A percentile compares a stretch with the other conserved stretches of the same genome.
phyloP scores from a whole-genome alignment of 2,329 filamentous ascomycete species.

The Paraphaeosphaeria sporulosa region DNA sequence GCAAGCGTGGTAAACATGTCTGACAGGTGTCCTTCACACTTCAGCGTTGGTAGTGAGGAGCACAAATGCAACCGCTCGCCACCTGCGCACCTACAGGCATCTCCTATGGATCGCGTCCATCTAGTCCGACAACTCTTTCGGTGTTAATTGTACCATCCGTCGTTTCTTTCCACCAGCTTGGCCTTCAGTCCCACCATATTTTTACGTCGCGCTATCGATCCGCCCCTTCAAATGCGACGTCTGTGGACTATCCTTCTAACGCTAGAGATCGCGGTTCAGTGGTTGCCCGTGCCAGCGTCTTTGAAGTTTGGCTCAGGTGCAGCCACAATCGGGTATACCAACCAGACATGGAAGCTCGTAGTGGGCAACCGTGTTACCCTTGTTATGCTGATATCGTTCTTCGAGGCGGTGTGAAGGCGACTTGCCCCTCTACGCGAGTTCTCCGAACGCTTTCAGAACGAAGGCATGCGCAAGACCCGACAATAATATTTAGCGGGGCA shows the following conservation, averaged over 20 bases:
- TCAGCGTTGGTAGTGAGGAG: not conserved
- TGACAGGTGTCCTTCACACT: not conserved
- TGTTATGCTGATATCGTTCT: not conserved
- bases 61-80: not conserved
- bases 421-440: not conserved
- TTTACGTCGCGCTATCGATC: not conserved
- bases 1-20: not conserved
- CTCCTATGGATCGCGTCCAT: not conserved
- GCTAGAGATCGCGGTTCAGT: conserved; percentile 15
- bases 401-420: conserved; percentile 15
- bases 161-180: not conserved
- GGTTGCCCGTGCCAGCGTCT: not conserved
- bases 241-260: not conserved
- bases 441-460: not conserved
- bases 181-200: not conserved
- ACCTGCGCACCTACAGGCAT: not conserved
- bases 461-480: not conserved
- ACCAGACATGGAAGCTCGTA: conserved; percentile 10
- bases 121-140: not conserved
- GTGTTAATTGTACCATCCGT: not conserved
- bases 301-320: conserved; percentile 17
- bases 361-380: not conserved
- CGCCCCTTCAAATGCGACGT: not conserved
- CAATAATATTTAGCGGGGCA: not conserved
- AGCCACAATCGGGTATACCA: conserved; percentile 19